Evolutionary conservation across 2,329 filamentous ascomycete species (phyloP).

Genomic region (Verticillium nonalfalfae): DNA sequence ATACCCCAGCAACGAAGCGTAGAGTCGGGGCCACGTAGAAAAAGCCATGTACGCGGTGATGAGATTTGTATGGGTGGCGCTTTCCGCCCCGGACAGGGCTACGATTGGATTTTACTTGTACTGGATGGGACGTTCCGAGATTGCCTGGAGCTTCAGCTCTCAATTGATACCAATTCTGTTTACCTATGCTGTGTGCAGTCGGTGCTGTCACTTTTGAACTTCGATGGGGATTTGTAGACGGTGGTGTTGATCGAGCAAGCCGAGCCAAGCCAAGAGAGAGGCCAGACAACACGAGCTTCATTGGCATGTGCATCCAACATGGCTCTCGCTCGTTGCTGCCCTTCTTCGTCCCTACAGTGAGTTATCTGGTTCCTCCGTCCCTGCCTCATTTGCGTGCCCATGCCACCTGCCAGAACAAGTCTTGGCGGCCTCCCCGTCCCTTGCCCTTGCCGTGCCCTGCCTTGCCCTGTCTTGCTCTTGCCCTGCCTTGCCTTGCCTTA

Average conservation of each 20-base stretch:
- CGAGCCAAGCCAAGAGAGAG: too few relatives aligned
- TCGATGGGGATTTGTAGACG: background rate
- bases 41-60: background rate
- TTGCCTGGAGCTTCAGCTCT: background rate
- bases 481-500: background rate
- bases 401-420: background rate
- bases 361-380: background rate
- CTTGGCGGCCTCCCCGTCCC: background rate
- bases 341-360: background rate
- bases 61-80: background rate
- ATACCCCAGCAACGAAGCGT: constrained; percentile 68
- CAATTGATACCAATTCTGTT: background rate
- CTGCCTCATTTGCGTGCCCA: background rate
- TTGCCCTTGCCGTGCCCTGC: too few relatives aligned
- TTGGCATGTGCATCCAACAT: background rate
- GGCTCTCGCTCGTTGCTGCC: background rate
- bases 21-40: constrained; percentile 8
- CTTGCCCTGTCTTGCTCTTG: background rate
- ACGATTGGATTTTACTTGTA: background rate
- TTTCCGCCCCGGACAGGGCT: background rate
- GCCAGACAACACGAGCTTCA: too few relatives aligned
- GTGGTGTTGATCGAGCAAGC: too few relatives aligned
- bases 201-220: background rate
- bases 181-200: too few relatives aligned
- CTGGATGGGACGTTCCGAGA: background rate